Evolutionary conservation across 2,329 filamentous ascomycete species (phyloP).

Genomic region (Neonectria hederae): DNA sequence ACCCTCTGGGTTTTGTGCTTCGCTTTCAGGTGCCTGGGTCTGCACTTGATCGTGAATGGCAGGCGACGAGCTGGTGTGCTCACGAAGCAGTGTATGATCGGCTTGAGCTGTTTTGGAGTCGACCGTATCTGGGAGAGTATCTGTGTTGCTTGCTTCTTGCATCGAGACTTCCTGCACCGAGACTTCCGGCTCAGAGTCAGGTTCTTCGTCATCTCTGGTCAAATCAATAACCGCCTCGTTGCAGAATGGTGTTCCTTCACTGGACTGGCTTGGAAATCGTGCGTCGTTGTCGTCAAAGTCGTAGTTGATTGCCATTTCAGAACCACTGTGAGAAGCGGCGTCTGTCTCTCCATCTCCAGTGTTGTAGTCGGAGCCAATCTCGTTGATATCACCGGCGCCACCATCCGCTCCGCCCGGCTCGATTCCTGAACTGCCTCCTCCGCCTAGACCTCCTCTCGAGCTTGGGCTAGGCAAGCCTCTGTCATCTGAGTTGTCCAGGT

Average conservation of each 20-base stretch:
- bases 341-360: not conserved
- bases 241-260: not conserved
- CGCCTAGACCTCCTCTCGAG: not conserved
- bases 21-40: not conserved
- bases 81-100: not conserved
- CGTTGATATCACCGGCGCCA: not conserved
- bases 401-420: not conserved
- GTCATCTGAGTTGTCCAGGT: not conserved
- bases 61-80: not conserved
- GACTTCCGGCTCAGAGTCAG: not conserved
- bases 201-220: conserved; percentile 1
- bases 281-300: not conserved
- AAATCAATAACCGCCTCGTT: conserved; percentile 13
- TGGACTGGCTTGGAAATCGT: not conserved
- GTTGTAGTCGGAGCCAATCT: not conserved
- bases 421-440: not conserved
- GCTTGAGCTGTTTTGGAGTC: not conserved
- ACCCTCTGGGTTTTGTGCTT: not conserved
- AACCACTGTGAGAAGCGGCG: not conserved
- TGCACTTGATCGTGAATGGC: not conserved
- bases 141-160: not conserved
- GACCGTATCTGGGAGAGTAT: not conserved
- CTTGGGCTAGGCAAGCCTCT: not conserved
- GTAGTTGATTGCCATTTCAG: not conserved
- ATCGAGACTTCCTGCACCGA: not conserved